Percentiles rank a stretch among this genome's conserved stretches.
These are phyloP conservation scores for Solanum hybrid DNA, from an alignment of 305 asterid genomes.

Conservation along the genomic window DNA sequence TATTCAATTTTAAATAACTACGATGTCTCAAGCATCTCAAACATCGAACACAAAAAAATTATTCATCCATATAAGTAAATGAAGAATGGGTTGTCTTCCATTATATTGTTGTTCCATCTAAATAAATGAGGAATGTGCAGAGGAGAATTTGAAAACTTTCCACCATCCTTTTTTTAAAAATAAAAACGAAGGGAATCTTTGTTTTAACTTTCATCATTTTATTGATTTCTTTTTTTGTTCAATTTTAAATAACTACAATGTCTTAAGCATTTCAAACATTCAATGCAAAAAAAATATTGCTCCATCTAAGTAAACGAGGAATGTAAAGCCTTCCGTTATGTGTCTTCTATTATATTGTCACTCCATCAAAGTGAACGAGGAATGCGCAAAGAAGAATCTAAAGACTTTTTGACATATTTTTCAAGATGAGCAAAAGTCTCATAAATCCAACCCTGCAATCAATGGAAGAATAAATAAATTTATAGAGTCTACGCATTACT, in stretches of 20 bases:
- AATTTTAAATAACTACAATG: neutral
- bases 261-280: neutral
- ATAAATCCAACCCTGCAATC: neutral
- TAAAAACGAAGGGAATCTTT: no score
- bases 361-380: neutral
- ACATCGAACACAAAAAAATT: neutral
- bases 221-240: neutral
- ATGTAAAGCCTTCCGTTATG: neutral
- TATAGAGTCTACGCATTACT: neutral
- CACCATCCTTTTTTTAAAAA: neutral
- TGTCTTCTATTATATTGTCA: no score
- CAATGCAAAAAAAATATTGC: neutral
- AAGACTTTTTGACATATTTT: no score
- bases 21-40: neutral
- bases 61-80: neutral
- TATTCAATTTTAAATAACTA: neutral
- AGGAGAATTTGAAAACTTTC: neutral
- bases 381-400: neutral
- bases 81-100: neutral
- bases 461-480: neutral
- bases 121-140: neutral
- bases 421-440: neutral
- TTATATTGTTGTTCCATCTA: no score
- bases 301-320: neutral
- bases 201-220: neutral